These are phyloP conservation scores for Lactuca saligna DNA, from an alignment of 129 eudicot species.

Conservation along the genomic window DNA sequence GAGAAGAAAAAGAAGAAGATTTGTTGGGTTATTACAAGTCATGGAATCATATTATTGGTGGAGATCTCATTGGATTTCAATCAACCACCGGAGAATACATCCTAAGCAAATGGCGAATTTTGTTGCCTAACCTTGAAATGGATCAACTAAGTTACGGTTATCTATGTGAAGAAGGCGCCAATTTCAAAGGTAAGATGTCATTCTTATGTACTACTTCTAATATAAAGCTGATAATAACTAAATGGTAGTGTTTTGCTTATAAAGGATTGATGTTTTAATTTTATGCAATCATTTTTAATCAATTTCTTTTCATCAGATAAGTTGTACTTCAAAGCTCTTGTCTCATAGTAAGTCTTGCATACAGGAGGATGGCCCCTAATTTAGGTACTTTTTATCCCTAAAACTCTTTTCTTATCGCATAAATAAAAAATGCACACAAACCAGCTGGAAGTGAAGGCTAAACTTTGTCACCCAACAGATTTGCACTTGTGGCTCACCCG, in stretches of 20 bases:
- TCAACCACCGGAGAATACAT: no score
- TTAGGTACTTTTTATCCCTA: neutral
- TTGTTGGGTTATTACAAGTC: no score
- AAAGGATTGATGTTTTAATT: neutral
- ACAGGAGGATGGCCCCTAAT: neutral
- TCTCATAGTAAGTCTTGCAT: neutral
- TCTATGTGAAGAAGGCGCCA: neutral
- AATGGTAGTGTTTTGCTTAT: neutral
- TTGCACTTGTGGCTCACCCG: no score
- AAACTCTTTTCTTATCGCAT: no score
- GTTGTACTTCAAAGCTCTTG: conserved; percentile 1
- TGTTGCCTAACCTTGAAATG: neutral
- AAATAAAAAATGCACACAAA: no score
- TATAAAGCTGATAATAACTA: neutral
- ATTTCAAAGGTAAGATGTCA: no score
- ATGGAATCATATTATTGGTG: no score
- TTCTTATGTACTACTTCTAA: no score
- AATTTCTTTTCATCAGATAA: conserved; percentile 1
- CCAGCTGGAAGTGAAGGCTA: no score
- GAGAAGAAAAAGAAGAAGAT: no score
- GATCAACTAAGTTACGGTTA: neutral
- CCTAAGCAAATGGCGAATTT: neutral
- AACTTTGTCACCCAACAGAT: no score
- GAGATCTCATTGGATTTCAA: no score
- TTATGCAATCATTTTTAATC: neutral